Base-by-base conservation (phyloP, 805 yeast species). In the Pichia deserticola region DNA sequence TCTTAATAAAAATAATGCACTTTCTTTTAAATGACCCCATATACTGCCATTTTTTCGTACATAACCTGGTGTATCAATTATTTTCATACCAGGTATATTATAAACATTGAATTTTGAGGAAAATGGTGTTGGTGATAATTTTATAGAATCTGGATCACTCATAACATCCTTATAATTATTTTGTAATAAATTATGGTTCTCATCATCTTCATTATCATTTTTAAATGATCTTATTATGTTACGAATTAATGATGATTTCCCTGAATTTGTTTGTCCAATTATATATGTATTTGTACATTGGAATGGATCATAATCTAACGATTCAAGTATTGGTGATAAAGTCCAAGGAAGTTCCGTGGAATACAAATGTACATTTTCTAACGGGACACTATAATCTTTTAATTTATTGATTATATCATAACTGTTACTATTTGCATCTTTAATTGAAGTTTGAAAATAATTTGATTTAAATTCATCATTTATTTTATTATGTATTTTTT, bases 31-130 rank as follows among this genome's bases (percentile, higher is more conserved):
- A 20, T 56, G 50, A 8, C 56, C 51, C 40, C 55, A 60, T 3
- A 60, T 53, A n/a, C 65, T 57, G 27, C 52, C 52, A 5, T 52
- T 32, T 28, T 49, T 51, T 3, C 61, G 55, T 5, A 58, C 44
- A 48, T 51, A 61, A 0, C 68, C 68, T 1, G 67, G 69, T 1
- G 67, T 61, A 45, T 65, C 69, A 7, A 63, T 51, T 4, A 62
- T 25, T 9, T 44, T 47, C 30, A 57, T 43, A 15, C 57, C 55
- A 2, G 55, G 53, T n/a, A 54, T 41, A 12, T 42, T 33, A 47
- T 58, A 55, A 7, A 44, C 44, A 34, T 51, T 48, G 13, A 57
- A 51, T 11, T 46, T 42, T 2, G 48, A 37, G 3, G 49, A 40
- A 39, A 52, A 47, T 13, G 50, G 46, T 29, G 37, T 44, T 44